Base-by-base conservation (phyloP, 495 filamentous ascomycete species). In the Hyaloscypha hepaticicola region DNA sequence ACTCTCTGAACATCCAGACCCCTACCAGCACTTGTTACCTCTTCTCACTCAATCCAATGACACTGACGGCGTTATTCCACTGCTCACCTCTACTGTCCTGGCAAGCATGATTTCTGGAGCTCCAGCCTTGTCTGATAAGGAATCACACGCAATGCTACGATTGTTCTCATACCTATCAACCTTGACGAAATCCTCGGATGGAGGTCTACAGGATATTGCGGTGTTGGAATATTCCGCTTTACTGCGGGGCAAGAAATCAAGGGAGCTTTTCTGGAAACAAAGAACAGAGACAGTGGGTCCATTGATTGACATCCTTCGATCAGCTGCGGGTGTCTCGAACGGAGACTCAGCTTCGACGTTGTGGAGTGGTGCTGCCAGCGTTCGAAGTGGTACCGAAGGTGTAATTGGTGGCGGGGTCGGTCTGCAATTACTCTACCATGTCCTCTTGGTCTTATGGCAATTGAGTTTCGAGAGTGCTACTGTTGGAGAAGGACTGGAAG, bases 401-500 rank as follows among this genome's bases (percentile, higher is more conserved):
- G 83, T 85, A 21, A 72, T 96, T 48, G 83, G 88, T 51, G 91
- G 93, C 55, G 91, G 91, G 19, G 90, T 99, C 57, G 91, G 93
- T 19, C 78, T 99, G 16, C 96, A 99, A 72, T 85, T 98, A 48
- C 82, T 99, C 27, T 99, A 99, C 73, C 92, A 97, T 68, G 90
- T 97, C 24, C 82, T 99, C 33, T 78, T 99, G 41, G 91, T 93
- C 16, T 74, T 98, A 25, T 99, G 96, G 96, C 92, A 98, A 78
- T 80, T 98, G 57, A 95, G 91, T 63, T 99, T 99, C 66, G 96
- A 98, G 72, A 90, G 88, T 25, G 80, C 80, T 29, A 78, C 90
- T 7, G 83, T 99, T 66, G 94, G 96, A 25, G 90, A 95, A 62
- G 94, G 89, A 31, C 77, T 97, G 45, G 88, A 96, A 76, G 84